These are phyloP conservation scores for Sarocladiaceae sp. DNA, from an alignment of 2,329 filamentous ascomycete genomes.

Conservation along the genomic window DNA sequence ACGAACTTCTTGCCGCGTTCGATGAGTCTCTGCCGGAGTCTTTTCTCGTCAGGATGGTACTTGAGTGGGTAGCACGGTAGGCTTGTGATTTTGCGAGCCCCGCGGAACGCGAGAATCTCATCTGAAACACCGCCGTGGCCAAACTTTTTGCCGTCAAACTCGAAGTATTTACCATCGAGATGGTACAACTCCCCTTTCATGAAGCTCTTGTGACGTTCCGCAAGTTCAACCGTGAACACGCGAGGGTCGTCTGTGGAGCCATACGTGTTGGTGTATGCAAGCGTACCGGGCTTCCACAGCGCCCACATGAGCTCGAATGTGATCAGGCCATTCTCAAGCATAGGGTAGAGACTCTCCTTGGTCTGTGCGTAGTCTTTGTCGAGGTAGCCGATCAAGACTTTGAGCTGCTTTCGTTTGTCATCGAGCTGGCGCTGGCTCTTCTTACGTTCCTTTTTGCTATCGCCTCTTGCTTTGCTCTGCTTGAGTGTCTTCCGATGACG, in stretches of 20 bases:
- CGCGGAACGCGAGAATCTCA: constrained; percentile 72
- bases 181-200: constrained; percentile 72
- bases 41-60: constrained; percentile 70
- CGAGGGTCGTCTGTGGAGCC: constrained; percentile 71
- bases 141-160: constrained; percentile 84
- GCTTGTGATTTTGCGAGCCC: constrained; percentile 76
- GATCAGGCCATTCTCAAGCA: constrained; percentile 78
- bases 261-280: constrained; percentile 75
- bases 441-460: constrained; percentile 52
- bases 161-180: constrained; percentile 75
- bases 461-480: constrained; percentile 43
- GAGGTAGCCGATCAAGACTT: constrained; percentile 71
- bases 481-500: constrained; percentile 60
- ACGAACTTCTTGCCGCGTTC: constrained; percentile 84
- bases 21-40: constrained; percentile 62
- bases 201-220: constrained; percentile 65
- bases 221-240: constrained; percentile 76
- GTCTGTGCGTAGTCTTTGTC: constrained; percentile 74
- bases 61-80: constrained; percentile 72
- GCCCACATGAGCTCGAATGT: constrained; percentile 89
- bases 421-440: constrained; percentile 56
- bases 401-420: constrained; percentile 61
- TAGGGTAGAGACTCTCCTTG: constrained; percentile 74
- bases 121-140: constrained; percentile 68
- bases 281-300: constrained; percentile 80